phyloP scores from a whole-genome alignment of 2,329 filamentous ascomycete species.

The Paecilomyces niveus region DNA sequence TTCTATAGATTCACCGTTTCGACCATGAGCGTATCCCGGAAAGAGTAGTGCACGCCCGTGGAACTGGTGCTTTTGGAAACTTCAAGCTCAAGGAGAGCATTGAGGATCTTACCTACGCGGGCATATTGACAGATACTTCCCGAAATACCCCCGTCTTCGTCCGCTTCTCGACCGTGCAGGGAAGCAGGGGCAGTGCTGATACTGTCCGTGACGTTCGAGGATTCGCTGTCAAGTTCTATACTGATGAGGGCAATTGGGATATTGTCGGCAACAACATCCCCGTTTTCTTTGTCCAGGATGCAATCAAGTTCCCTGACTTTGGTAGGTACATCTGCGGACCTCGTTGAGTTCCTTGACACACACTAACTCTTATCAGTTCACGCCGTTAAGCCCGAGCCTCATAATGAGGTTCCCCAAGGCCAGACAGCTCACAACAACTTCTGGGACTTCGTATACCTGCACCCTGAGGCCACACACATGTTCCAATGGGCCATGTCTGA shows the following conservation, averaged over 20 bases:
- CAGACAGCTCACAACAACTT: constrained; percentile 68
- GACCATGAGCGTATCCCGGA: constrained; percentile 68
- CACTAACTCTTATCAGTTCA: constrained; percentile 29
- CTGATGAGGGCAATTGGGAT: constrained; percentile 70
- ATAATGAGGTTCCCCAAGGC: constrained; percentile 64
- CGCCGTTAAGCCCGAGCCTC: constrained; percentile 60
- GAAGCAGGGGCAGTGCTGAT: constrained; percentile 68
- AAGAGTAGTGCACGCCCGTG: constrained; percentile 60
- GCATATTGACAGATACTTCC: constrained; percentile 60
- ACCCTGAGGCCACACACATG: constrained; percentile 70
- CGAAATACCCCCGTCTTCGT: constrained; percentile 60
- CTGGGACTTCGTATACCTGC: constrained; percentile 65
- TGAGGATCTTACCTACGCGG: constrained; percentile 56
- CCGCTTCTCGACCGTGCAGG: constrained; percentile 72
- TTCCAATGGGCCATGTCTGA: constrained; percentile 75
- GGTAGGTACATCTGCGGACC: constrained; percentile 19
- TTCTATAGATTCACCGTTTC: constrained; percentile 51
- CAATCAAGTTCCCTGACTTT: constrained; percentile 66
- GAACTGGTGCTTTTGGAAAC: constrained; percentile 57
- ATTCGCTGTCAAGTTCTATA: constrained; percentile 73
- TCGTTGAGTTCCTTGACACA: constrained; percentile 1
- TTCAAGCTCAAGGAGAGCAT: constrained; percentile 61
- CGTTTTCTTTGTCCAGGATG: constrained; percentile 70
- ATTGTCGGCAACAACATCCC: constrained; percentile 68
- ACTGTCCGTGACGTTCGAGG: constrained; percentile 78